A percentile compares a stretch with the other conserved stretches of the same genome.
Conservation (phyloP, 306 rosid genomes). For the Lathyrus aphaca region DNA sequence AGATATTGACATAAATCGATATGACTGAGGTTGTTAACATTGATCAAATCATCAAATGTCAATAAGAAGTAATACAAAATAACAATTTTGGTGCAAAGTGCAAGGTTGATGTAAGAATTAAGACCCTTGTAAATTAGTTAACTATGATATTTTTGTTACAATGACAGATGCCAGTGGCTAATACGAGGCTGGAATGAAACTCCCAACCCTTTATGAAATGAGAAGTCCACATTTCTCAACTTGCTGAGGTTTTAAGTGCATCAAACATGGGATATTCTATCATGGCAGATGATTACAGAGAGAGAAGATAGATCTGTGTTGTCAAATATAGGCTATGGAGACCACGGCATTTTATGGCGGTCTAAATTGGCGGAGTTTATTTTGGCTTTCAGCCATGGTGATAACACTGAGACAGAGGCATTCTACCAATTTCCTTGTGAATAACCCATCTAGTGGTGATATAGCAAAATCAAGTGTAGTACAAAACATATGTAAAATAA, state of each 20-base stretch:
- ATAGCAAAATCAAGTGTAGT: slow-evolving; percentile 16
- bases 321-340: neutral
- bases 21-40: slow-evolving; percentile 6
- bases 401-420: slow-evolving; percentile 5
- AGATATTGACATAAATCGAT: slow-evolving; percentile 20
- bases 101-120: neutral
- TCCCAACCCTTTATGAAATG: slow-evolving; percentile 3
- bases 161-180: neutral
- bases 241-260: slow-evolving; percentile 1
- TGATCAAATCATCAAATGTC: slow-evolving; percentile 25
- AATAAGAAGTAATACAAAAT: slow-evolving; percentile 24
- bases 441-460: neutral
- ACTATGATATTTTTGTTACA: neutral
- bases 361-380: neutral
- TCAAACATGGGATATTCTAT: neutral
- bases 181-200: neutral
- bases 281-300: slow-evolving; percentile 18
- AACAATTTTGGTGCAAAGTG: neutral
- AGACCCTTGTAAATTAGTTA: neutral
- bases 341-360: neutral
- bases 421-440: slow-evolving; percentile 6
- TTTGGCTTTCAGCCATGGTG: neutral
- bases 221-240: neutral
- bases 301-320: neutral
- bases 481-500: neutral